Conservation (phyloP, 2,329 filamentous ascomycete genomes). For the Fusarium verticillioides region DNA sequence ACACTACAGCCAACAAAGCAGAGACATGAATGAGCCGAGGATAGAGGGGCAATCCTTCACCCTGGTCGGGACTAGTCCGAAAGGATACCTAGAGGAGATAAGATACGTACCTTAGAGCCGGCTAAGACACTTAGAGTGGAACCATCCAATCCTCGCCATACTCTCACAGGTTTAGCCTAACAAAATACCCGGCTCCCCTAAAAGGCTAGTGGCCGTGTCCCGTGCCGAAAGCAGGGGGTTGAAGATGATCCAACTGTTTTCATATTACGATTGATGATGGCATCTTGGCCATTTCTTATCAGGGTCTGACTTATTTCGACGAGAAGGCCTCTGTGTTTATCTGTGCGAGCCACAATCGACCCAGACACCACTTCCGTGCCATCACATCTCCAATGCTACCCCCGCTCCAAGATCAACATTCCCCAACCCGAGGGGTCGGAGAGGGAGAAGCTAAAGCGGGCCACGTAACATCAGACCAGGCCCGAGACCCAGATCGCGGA, state of each 20-base stretch:
- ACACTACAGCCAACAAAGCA: neutral
- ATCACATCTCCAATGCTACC: neutral
- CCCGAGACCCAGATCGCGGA: neutral
- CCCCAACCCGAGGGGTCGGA: neutral
- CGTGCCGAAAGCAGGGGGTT: neutral
- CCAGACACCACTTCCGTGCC: neutral
- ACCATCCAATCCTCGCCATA: neutral
- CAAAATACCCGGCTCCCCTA: neutral
- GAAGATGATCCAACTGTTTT: neutral
- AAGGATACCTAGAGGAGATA: neutral
- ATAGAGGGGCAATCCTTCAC: neutral
- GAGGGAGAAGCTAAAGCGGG: slow-evolving; percentile 5
- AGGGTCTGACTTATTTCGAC: neutral
- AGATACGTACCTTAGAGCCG: too few relatives aligned
- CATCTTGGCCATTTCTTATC: neutral
- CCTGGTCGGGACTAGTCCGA: neutral
- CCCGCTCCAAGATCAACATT: neutral
- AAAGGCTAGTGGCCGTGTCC: neutral
- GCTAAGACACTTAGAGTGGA: neutral
- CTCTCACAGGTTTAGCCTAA: slow-evolving; percentile 3
- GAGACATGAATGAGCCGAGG: neutral
- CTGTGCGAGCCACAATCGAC: neutral
- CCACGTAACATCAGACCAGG: neutral
- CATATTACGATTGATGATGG: neutral
- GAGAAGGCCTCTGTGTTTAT: neutral